Base-by-base conservation (phyloP, 2,329 filamentous ascomycete species). In the Exophiala dermatitidis region DNA sequence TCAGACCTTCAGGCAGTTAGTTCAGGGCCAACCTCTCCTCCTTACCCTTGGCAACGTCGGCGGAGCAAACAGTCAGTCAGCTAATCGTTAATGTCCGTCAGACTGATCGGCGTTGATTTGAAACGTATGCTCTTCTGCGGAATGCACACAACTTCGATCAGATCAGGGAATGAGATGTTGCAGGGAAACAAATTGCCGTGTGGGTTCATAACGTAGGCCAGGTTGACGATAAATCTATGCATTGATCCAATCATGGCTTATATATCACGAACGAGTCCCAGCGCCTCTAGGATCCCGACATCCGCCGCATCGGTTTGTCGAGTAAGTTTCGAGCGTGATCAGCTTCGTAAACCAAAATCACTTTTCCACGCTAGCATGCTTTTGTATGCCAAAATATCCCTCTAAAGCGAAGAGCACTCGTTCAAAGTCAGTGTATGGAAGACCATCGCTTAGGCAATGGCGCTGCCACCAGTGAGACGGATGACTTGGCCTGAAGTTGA, bases 401-500 rank as follows among this genome's bases (percentile, higher is more conserved):
- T n/a, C 48, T 44, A 42, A 36, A 40, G 46, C 29, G 41, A 36
- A 52, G 46, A 40, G 48, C 40, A 32, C 37, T 34, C n/a, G 41
- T 48, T 12, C 10, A 46, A 46, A 28, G 41, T 28, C 31, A 19
- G 40, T 37, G 29, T 34, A 19, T 29, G 29, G 19, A 3, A 30
- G 40, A 42, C 26, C 12, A n/a, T 26, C 47, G 28, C 44, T 53
- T 61, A 61, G 28, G 59, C 59, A 37, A 57, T 57, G 43, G 56
- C 52, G 34, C 53, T 56, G 37, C 59, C 59, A 52, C 59, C 59
- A 32, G 56, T 61, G 42, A 61, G 54, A 46, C 56, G 55, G 52
- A 61, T 61, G 45, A 59, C 52, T 56, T 61, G 59, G 38, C 59
- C 59, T 61, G 48, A 42, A 5, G 19, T 53, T 44, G 29, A 34